Evolutionary conservation across 257 asterid species (phyloP).

Genomic region (Fraxinus cuspidata): DNA sequence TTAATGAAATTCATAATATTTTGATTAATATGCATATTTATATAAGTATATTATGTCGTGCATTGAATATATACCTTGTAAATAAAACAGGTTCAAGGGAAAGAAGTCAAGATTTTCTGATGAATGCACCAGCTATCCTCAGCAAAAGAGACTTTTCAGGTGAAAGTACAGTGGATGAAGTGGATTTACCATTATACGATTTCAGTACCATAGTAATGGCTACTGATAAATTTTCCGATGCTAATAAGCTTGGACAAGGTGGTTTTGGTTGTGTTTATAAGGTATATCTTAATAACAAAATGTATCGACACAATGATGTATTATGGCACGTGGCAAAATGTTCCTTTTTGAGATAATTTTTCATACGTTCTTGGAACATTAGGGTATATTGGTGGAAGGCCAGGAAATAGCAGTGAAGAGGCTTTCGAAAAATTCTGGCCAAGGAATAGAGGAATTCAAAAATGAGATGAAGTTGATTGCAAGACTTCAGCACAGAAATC

Average conservation of each 20-base stretch:
- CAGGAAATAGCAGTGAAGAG: conserved; percentile 74
- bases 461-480: conserved; percentile 72
- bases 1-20: background rate
- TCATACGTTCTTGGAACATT: background rate
- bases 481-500: conserved; percentile 69
- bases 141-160: conserved; percentile 54
- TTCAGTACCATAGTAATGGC: conserved; percentile 48
- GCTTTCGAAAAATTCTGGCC: conserved; percentile 63
- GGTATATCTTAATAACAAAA: conserved; percentile 35
- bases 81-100: conserved; percentile 52
- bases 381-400: conserved; percentile 61
- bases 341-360: background rate
- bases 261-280: conserved; percentile 85
- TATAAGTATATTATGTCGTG: background rate
- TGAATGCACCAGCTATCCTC: conserved; percentile 44
- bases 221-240: conserved; percentile 58
- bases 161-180: conserved; percentile 58
- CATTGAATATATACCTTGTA: conserved; percentile 8
- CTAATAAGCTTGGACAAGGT: conserved; percentile 80
- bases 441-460: conserved; percentile 72
- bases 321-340: background rate
- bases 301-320: background rate
- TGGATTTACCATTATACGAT: conserved; percentile 72
- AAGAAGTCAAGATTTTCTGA: conserved; percentile 62
- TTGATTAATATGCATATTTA: background rate